Evolutionary conservation across 2,329 filamentous ascomycete species (phyloP).

Genomic region (Hypomyces rosellus): DNA sequence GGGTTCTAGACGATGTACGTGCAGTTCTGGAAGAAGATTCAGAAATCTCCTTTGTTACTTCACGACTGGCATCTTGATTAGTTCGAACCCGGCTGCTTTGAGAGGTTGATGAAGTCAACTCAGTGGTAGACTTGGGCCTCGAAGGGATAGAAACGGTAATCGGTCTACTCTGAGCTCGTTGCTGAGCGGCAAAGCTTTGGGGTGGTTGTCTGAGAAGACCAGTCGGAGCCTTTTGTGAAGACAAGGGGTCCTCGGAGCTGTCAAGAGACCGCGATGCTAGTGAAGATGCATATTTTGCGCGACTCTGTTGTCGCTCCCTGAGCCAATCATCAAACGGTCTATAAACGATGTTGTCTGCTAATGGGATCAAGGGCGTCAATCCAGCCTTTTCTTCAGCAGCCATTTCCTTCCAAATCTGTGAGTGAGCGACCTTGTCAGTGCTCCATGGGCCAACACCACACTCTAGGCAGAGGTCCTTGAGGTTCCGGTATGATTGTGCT

Average conservation of each 20-base stretch:
- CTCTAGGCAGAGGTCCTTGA: conserved; percentile 51
- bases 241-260: conserved; percentile 28
- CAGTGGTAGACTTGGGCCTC: conserved; percentile 20
- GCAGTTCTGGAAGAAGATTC: conserved; percentile 21
- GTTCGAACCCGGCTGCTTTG: conserved; percentile 25
- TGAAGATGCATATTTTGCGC: conserved; percentile 25
- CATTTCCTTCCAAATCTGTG: conserved; percentile 59
- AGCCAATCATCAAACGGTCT: conserved; percentile 57
- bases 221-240: conserved; percentile 30
- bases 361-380: conserved; percentile 56
- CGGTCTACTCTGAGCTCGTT: conserved; percentile 51
- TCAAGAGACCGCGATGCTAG: conserved; percentile 21
- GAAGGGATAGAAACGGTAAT: conserved; percentile 17
- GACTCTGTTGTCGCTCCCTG: conserved; percentile 44
- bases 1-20: conserved; percentile 22
- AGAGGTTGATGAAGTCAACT: conserved; percentile 19
- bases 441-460: conserved; percentile 55
- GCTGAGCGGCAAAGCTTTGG: conserved; percentile 62
- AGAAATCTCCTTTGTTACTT: conserved; percentile 14
- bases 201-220: conserved; percentile 48
- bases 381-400: conserved; percentile 62
- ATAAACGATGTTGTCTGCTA: conserved; percentile 57
- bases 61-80: conserved; percentile 18
- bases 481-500: conserved; percentile 42
- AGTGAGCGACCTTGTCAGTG: conserved; percentile 40